Evolutionary conservation across 1,284 basidiomycete species (phyloP), one percentile per base, ranked within the genome.

Genomic region (Moniliophthora roreri): DNA sequence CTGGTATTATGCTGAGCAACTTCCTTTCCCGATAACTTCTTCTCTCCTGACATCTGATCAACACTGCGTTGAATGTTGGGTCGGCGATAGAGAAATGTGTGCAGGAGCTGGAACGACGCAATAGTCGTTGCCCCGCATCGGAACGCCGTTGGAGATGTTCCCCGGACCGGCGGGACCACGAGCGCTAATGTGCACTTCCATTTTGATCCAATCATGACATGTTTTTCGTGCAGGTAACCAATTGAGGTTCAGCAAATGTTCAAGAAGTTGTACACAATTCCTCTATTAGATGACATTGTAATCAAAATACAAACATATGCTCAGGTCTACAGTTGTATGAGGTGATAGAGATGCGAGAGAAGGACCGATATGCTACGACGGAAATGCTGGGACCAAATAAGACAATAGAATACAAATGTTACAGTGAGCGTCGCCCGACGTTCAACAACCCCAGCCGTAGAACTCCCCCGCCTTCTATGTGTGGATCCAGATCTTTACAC

Each of bases 1-100:
- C 83, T 70, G 40, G 62, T 77, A 65, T 85, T 88, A 65, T 93
- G 90, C 63, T 79, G 70, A 7, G 85, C 82, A 16, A 93, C 85
- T 55, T 85, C 78, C 57, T 81, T 72, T 23, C 79, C 80, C 36
- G 82, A 80, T 18, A 84, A 58, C 6, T 64, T 48, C 23, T 47
- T 18, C 18, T 41, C 48, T 18, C 23, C 50, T 11, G 50, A 36
- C 26, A 38, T 34, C 32, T 16, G 15, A 23, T 23, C 20, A 23
- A 10, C 35, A 11, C 26, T 4, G 34, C 16, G 18, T 21, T 16
- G 34, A 16, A 6, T 20, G 20, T 2, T 20, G 15, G 45, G 52
- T 40, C 6, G 39, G 24, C 35, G 16, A 39, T 20, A 28, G 16
- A 38, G 38, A 20, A 18, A 40, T n/a, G 26, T 41, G n/a, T 38